These are phyloP conservation scores for Nemania diffusa DNA, from an alignment of 2,329 filamentous ascomycete species.

Conservation along the genomic window DNA sequence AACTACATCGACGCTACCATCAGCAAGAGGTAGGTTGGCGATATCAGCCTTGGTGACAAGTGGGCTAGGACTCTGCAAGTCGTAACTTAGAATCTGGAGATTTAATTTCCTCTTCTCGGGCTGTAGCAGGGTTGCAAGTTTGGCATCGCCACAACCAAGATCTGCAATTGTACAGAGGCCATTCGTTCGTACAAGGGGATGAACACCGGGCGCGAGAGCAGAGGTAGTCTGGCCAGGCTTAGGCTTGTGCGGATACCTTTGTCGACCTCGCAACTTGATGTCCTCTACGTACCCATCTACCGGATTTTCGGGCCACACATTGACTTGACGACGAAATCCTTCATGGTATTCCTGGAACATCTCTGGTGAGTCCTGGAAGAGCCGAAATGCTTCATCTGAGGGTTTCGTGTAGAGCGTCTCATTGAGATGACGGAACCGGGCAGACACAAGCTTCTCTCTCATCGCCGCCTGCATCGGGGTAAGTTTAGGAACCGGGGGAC, in stretches of 20 bases:
- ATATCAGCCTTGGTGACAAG: slow-evolving; percentile 92
- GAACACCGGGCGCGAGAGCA: slow-evolving; percentile 44
- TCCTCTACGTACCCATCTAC: slow-evolving; percentile 85
- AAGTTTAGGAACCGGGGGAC: slow-evolving; percentile 66
- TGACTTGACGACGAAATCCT: slow-evolving; percentile 94
- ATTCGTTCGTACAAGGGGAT: slow-evolving; percentile 75
- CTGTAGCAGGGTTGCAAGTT: slow-evolving; percentile 76
- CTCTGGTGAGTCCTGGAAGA: slow-evolving; percentile 87
- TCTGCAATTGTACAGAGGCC: slow-evolving; percentile 85
- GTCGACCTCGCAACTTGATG: slow-evolving; percentile 73
- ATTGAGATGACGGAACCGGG: slow-evolving; percentile 96
- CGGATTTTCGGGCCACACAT: slow-evolving; percentile 96
- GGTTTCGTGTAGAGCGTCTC: slow-evolving; percentile 95
- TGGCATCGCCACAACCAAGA: slow-evolving; percentile 91
- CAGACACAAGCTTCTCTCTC: slow-evolving; percentile 93
- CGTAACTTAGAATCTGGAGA: slow-evolving; percentile 83
- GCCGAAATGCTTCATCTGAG: slow-evolving; percentile 80
- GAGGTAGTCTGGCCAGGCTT: slow-evolving; percentile 26
- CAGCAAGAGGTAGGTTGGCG: slow-evolving; percentile 78
- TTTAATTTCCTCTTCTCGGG: slow-evolving; percentile 72
- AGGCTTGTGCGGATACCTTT: slow-evolving; percentile 50
- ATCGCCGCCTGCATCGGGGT: slow-evolving; percentile 94
- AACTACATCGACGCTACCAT: slow-evolving; percentile 83
- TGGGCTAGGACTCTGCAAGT: slow-evolving; percentile 80
- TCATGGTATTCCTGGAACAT: slow-evolving; percentile 98